Base-by-base conservation (phyloP, 768 basidiomycete species). In the Austroboletus festivus region DNA sequence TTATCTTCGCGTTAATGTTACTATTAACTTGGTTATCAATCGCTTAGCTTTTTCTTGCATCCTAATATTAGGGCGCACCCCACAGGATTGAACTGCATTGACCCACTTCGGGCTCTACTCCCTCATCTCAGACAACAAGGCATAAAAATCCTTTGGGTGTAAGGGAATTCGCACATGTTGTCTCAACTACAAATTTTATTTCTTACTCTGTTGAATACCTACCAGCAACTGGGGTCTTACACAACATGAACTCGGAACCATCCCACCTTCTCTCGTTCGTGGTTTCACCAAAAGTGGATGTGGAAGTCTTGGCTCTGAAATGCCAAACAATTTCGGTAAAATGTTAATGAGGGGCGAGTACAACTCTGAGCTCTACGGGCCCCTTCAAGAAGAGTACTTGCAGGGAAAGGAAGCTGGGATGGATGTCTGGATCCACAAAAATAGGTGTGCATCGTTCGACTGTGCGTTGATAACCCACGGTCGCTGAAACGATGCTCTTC, bases 361-460 rank as follows among this genome's bases (percentile, higher is more conserved):
- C 48, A 85, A 85, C 60, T 72, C 82, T 3, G 77, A 78, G 33
- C 67, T 85, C 42, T 85, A 86, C 65, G 82, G 79, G 1, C 82
- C 82, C 9, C 68, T 86, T 28, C 82, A 85, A 52, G 68, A 65
- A 0, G 73, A 78, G 51, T 85, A 75, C 55, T 39, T 77, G 45
- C 70, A 75, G 42, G 83, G 83, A 16, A 66, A 72, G 50, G 65
- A 74, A 12, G 67, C 62, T 6, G 82, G 82, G 1, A 82, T 80
- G 10, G 83, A 86, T 62, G 73, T 83, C 51, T 85, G 83, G 83
- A 80, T 86, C 43, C 79, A 85, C 62, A 86, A 85, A 64, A 86
- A 85, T 63, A 68, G 83, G 82, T 80, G 19, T 9, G 21, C 13
- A 19, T 35, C 34, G 10, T 28, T n/a, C n/a, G n/a, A n/a, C n/a